Conservation (phyloP, 768 basidiomycete genomes). For the Russula vinacea region DNA sequence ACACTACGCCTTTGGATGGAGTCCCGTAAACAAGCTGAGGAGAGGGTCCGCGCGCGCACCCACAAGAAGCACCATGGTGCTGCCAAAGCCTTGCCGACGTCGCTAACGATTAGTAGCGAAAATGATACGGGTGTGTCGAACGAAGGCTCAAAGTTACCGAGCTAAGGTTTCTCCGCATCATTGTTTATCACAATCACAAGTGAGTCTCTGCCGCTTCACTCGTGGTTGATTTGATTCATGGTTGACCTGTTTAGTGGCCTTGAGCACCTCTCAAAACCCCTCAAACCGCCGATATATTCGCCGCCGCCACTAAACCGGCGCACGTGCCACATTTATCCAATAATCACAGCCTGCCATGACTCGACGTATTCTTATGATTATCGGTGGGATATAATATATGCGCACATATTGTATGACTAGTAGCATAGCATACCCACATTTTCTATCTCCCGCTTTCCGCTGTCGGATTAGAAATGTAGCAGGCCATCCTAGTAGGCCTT, state of each 20-base stretch:
- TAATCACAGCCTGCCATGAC: not conserved
- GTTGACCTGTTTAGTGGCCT: not conserved
- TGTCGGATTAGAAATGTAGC: constrained; percentile 2
- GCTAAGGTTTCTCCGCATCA: constrained; percentile 1
- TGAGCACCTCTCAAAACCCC: not conserved
- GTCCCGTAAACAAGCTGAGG: constrained; percentile 57
- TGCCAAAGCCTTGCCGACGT: constrained; percentile 8
- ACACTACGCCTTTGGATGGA: constrained; percentile 67
- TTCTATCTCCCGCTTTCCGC: not conserved
- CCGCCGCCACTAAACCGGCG: not conserved
- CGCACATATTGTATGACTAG: constrained; percentile 19
- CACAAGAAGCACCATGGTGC: constrained; percentile 27
- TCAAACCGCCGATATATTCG: not conserved
- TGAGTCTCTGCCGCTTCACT: not conserved
- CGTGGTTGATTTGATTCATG: not conserved
- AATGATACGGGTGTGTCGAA: not conserved
- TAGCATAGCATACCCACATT: not conserved
- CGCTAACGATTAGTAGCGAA: not conserved
- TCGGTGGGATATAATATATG: constrained; percentile 11
- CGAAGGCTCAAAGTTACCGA: not conserved
- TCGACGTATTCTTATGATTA: constrained; percentile 19
- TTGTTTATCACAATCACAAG: not conserved
- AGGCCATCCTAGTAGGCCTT: not conserved
- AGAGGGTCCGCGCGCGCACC: constrained; percentile 35
- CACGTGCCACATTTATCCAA: not conserved